Conservation (phyloP, 129 eudicot genomes). For the Chrysanthemum makinoi region DNA sequence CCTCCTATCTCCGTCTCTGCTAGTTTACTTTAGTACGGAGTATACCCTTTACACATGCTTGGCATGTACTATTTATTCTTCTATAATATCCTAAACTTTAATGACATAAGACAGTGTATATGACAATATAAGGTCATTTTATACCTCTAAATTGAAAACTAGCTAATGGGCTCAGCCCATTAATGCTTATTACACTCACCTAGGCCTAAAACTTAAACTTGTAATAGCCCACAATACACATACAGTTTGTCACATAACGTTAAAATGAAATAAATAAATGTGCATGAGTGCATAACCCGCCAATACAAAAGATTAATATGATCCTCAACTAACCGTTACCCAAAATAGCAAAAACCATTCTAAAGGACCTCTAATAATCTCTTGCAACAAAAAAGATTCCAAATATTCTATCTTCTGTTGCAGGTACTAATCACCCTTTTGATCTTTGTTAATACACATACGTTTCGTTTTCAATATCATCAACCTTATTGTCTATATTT, state of each 20-base stretch:
- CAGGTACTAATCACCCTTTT: conserved; percentile 12
- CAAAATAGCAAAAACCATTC: conserved; percentile 29
- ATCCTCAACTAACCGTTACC: conserved; percentile 31
- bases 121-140: too few relatives aligned
- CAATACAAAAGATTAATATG: conserved; percentile 17
- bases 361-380: conserved; percentile 21
- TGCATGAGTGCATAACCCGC: conserved; percentile 16
- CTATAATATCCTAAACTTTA: too few relatives aligned
- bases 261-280: background rate
- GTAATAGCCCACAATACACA: too few relatives aligned
- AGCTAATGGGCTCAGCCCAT: too few relatives aligned
- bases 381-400: conserved; percentile 23
- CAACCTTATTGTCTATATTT: background rate
- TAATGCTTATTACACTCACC: too few relatives aligned
- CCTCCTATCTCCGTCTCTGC: too few relatives aligned
- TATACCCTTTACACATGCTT: too few relatives aligned
- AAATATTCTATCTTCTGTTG: conserved; percentile 27
- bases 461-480: background rate
- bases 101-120: too few relatives aligned
- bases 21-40: too few relatives aligned
- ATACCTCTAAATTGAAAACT: too few relatives aligned
- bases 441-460: background rate
- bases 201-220: too few relatives aligned
- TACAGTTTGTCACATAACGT: background rate
- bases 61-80: too few relatives aligned